Percentiles rank a stretch among this genome's conserved stretches.
phyloP scores from a whole-genome alignment of 2,329 filamentous ascomycete genomes.

The Talaromyces sp. region DNA sequence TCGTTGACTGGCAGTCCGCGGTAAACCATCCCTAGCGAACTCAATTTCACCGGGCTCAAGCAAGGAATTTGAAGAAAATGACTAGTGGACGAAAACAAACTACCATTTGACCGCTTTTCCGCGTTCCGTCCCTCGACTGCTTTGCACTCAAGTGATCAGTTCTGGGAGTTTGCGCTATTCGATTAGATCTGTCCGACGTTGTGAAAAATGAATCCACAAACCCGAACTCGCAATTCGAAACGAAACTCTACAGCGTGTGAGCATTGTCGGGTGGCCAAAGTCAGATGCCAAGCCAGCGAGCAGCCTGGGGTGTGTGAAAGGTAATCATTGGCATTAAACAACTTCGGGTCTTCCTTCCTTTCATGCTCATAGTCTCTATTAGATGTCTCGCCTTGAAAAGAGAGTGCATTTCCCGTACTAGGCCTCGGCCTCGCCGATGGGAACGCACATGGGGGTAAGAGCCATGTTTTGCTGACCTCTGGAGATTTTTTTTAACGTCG shows the following conservation, averaged over 20 bases:
- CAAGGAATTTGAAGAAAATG: too few species aligned
- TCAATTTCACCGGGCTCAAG: too few species aligned
- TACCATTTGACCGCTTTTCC: too few species aligned
- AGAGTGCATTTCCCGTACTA: conserved; percentile 7
- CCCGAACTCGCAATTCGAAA: not conserved
- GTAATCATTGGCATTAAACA: not conserved
- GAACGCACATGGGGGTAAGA: conserved; percentile 8
- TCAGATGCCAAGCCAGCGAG: conserved; percentile 7
- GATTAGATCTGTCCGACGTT: too few species aligned
- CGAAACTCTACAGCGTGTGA: conserved; percentile 7
- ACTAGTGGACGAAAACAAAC: too few species aligned
- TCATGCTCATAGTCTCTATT: conserved; percentile 3
- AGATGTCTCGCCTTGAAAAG: conserved; percentile 10
- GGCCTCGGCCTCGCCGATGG: conserved; percentile 4
- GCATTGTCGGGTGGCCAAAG: conserved; percentile 3
- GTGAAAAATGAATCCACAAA: too few species aligned
- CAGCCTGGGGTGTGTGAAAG: conserved; percentile 5
- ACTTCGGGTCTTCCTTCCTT: not conserved
- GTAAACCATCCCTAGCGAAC: too few species aligned
- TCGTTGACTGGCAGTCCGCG: too few species aligned
- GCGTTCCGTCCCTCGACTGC: too few species aligned
- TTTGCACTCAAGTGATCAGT: too few species aligned
- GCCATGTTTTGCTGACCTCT: not conserved
- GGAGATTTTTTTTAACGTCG: not conserved
- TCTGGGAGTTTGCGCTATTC: too few species aligned